Evolutionary conservation across 257 asterid species (phyloP).

Genomic region (Leptodermis oblonga): DNA sequence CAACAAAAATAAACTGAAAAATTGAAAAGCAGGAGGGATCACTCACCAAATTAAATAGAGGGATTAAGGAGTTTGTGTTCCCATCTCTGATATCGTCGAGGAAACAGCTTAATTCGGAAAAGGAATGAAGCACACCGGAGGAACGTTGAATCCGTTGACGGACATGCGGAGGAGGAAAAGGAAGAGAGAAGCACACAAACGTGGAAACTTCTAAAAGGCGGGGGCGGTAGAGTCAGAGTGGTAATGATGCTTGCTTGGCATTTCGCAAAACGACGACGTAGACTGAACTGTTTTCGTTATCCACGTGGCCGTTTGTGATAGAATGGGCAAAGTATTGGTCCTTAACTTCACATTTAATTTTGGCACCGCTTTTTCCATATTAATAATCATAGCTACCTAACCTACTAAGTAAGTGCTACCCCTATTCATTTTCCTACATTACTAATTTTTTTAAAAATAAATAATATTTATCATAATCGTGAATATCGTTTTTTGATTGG

Average conservation of each 20-base stretch:
- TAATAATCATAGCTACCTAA: background rate
- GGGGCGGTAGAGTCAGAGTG: background rate
- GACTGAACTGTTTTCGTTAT: background rate
- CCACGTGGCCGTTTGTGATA: conserved; percentile 11
- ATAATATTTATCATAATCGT: too few relatives aligned
- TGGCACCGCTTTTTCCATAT: background rate
- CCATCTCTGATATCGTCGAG: background rate
- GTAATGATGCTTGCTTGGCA: background rate
- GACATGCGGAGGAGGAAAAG: background rate
- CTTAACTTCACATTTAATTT: background rate
- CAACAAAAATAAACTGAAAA: background rate
- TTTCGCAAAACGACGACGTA: background rate
- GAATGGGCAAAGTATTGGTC: background rate
- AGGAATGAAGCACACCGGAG: background rate
- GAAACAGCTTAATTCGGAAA: background rate
- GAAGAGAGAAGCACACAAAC: background rate
- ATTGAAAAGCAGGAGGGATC: background rate
- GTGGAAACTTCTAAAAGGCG: background rate
- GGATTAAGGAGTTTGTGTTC: background rate
- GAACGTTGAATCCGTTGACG: conserved; percentile 2
- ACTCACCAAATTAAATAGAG: background rate
- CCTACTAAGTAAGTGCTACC: too few relatives aligned
- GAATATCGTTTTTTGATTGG: too few relatives aligned
- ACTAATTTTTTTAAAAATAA: too few relatives aligned
- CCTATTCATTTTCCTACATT: too few relatives aligned